These are phyloP conservation scores for Hypholoma sublateritium DNA, from an alignment of 768 basidiomycete genomes.

Conservation along the genomic window DNA sequence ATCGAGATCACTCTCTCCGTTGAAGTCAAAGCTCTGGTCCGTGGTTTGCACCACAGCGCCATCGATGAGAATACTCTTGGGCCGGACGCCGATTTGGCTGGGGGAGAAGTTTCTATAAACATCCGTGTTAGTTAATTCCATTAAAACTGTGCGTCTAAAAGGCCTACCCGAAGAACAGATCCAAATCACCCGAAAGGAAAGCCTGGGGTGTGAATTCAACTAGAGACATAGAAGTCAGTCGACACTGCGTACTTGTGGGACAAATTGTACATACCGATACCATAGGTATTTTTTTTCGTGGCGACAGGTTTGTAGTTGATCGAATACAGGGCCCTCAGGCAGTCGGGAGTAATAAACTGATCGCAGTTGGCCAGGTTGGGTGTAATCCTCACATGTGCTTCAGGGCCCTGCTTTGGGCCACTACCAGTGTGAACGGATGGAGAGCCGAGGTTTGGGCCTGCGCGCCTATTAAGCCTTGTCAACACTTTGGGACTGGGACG, in stretches of 20 bases:
- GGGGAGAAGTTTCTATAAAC: constrained; percentile 34
- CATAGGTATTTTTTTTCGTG: constrained; percentile 35
- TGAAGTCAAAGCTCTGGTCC: constrained; percentile 40
- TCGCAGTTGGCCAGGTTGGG: constrained; percentile 28
- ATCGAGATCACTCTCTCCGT: constrained; percentile 59
- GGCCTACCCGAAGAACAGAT: constrained; percentile 37
- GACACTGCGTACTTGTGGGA: not conserved
- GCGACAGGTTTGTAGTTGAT: constrained; percentile 33
- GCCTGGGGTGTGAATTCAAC: constrained; percentile 55
- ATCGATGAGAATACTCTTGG: constrained; percentile 26
- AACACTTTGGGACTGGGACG: constrained; percentile 19
- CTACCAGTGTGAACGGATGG: constrained; percentile 17
- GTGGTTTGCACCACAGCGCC: constrained; percentile 43
- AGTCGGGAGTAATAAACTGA: constrained; percentile 36
- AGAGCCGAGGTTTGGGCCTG: constrained; percentile 9
- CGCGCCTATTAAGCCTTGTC: constrained; percentile 10
- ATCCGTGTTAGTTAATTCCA: not conserved
- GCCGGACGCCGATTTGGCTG: constrained; percentile 33
- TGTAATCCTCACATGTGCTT: constrained; percentile 16
- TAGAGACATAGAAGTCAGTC: constrained; percentile 18
- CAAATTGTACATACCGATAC: constrained; percentile 29
- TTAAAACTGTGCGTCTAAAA: not conserved
- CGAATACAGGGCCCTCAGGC: constrained; percentile 39
- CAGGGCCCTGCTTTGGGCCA: constrained; percentile 20
- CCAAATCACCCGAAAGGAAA: constrained; percentile 41